Conservation (phyloP, 306 rosid genomes). For the Acacia melanoxylon region DNA sequence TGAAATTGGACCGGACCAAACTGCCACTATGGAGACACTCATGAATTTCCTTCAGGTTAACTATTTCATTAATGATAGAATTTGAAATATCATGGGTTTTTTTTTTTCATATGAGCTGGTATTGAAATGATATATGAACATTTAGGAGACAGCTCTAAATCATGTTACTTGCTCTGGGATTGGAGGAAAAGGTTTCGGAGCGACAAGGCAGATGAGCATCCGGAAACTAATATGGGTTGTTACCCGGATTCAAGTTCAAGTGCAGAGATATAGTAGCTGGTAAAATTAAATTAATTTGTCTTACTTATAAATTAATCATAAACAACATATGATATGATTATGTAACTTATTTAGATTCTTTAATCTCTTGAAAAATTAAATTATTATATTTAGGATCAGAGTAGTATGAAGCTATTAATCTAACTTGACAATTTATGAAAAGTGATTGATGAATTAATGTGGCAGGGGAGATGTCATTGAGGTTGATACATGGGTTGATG, state of each 20-base stretch:
- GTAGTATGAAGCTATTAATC: too few relatives aligned
- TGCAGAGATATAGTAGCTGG: conserved; percentile 83
- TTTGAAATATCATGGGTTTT: not conserved
- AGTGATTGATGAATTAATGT: not conserved
- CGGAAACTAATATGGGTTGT: conserved; percentile 92
- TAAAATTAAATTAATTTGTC: not conserved
- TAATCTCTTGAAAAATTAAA: too few relatives aligned
- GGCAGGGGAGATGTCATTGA: conserved; percentile 93
- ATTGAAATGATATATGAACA: not conserved
- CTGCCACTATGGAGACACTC: conserved; percentile 83
- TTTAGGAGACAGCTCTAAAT: conserved; percentile 87
- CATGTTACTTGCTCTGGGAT: conserved; percentile 84
- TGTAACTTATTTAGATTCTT: too few relatives aligned
- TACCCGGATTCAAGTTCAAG: conserved; percentile 86
- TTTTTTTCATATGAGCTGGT: not conserved
- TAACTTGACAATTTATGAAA: not conserved
- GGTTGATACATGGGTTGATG: conserved; percentile 95
- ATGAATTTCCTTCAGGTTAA: conserved; percentile 81
- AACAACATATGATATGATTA: too few relatives aligned
- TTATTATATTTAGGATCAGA: too few relatives aligned
- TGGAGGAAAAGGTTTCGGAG: conserved; percentile 83
- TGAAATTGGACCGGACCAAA: conserved; percentile 77
- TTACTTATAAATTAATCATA: too few relatives aligned
- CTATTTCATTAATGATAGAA: not conserved
- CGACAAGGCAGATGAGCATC: conserved; percentile 85